Evolutionary conservation across 2,329 filamentous ascomycete species (phyloP), one percentile per base, ranked within the genome.

Genomic region (Pseudogymnoascus sp.): DNA sequence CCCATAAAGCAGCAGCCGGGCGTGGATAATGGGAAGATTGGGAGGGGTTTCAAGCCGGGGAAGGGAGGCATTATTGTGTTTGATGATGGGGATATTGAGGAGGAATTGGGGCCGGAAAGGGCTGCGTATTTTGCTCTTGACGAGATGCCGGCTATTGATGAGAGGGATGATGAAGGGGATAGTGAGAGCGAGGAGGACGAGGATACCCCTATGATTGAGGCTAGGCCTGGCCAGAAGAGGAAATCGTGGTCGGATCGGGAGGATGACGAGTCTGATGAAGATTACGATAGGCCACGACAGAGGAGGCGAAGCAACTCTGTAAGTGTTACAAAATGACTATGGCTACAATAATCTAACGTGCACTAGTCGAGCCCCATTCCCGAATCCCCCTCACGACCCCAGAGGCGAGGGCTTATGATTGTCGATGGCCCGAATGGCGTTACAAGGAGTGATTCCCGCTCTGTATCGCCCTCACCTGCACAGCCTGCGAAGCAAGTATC

Each of bases 1-100:
- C 79, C 38, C 80, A 81, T 21, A 77, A 79, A 82, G 66, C 83
- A 82, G 66, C 84, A 84, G 6, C 72, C 76, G 10, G 92, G 93
- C 8, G 85, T 96, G 2, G 82, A 84, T 19, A 85, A 85, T 50
- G 93, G 93, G 1, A 85, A 85, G 64, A 84, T 97, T 61, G 81
- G 84, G 26, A 83, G 85, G 13, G 78, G 82, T 0, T 97, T 96
- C 73, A 87, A 84, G 67, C 86, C 90, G 4, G 89, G 91, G 31
- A 88, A 83, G 71, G 93, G 93, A 17, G 95, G 95, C 0, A 89
- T 99, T 44, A 85, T 99, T 65, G 92, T 97, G 1, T 96, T 95
- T 74, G 95, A 97, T 72, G 95, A 97, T 72, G 95, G 93, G 1
- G 95, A 99, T 74, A 93, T 99, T 61, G 89, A 93, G 68, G 89